Percentiles rank a stretch among this genome's conserved stretches.
These are phyloP conservation scores for Tranzscheliella williamsii DNA, from an alignment of 1,284 basidiomycete species.

Conservation along the genomic window DNA sequence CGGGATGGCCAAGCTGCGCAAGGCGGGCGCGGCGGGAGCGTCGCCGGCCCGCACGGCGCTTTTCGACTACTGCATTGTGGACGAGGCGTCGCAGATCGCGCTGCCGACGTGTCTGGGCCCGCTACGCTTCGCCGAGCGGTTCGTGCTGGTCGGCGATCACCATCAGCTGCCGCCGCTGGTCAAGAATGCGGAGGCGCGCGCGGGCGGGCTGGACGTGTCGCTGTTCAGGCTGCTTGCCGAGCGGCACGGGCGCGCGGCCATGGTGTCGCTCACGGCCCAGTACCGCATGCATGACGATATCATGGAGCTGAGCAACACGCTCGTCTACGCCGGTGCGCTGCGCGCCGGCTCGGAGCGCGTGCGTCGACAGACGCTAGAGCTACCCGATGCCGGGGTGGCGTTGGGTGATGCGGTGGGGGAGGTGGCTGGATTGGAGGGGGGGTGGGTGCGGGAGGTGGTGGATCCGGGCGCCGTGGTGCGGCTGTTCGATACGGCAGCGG, in stretches of 20 bases:
- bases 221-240: slow-evolving; percentile 86
- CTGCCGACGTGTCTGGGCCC: slow-evolving; percentile 93
- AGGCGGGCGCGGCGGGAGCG: slow-evolving; percentile 1
- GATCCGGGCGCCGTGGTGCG: slow-evolving; percentile 78
- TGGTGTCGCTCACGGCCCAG: slow-evolving; percentile 81
- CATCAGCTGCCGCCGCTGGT: slow-evolving; percentile 88
- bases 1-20: slow-evolving; percentile 63
- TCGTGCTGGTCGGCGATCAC: slow-evolving; percentile 94
- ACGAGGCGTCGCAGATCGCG: slow-evolving; percentile 97
- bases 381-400: slow-evolving; percentile 64
- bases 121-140: slow-evolving; percentile 82
- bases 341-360: slow-evolving; percentile 77
- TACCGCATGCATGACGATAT: slow-evolving; percentile 98
- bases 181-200: slow-evolving; percentile 74
- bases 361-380: slow-evolving; percentile 67
- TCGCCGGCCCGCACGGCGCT: slow-evolving; percentile 62
- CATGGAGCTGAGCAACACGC: slow-evolving; percentile 85
- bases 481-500: slow-evolving; percentile 83
- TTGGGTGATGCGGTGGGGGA: neutral
- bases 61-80: slow-evolving; percentile 97
- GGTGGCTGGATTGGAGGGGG: neutral
- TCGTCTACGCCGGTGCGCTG: slow-evolving; percentile 81
- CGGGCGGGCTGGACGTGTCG: slow-evolving; percentile 81
- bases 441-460: slow-evolving; percentile 71
- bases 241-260: slow-evolving; percentile 74